Conservation (phyloP, 2,329 filamentous ascomycete species). For the Drechslerella dactyloides region DNA sequence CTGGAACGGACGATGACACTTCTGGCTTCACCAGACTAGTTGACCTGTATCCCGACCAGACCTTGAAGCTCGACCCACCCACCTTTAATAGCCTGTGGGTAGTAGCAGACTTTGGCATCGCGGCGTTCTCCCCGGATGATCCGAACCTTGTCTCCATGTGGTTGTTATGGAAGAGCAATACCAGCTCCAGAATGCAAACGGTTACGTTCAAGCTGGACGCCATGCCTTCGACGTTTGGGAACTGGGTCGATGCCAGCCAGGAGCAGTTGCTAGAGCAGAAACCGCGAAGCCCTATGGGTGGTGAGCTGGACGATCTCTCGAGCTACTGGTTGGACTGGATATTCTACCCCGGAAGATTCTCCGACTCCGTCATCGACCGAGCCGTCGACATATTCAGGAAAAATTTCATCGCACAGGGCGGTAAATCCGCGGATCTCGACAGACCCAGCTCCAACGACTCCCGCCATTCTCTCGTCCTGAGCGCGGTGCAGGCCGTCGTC, state of each 20-base stretch:
- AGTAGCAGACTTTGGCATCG: conserved; percentile 75
- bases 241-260: conserved; percentile 73
- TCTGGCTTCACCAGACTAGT: conserved; percentile 57
- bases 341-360: conserved; percentile 82
- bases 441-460: conserved; percentile 38
- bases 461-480: conserved; percentile 33
- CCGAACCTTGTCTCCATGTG: conserved; percentile 70
- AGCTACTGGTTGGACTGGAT: conserved; percentile 88
- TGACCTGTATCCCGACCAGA: conserved; percentile 71
- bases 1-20: conserved; percentile 65
- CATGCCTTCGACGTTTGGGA: conserved; percentile 68
- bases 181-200: conserved; percentile 75
- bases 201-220: conserved; percentile 75
- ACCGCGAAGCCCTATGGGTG: conserved; percentile 54
- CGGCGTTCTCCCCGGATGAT: conserved; percentile 61
- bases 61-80: conserved; percentile 71
- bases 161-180: conserved; percentile 85
- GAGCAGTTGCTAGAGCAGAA: conserved; percentile 66
- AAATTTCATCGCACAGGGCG: conserved; percentile 41
- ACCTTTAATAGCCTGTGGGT: conserved; percentile 79
- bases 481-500: conserved; percentile 35
- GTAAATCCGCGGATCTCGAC: conserved; percentile 34
- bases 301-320: conserved; percentile 66
- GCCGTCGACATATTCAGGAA: conserved; percentile 78
- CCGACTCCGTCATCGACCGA: conserved; percentile 78